Conservation (phyloP, 371 early-diverging fungal species). For the Mortierella sp. region DNA sequence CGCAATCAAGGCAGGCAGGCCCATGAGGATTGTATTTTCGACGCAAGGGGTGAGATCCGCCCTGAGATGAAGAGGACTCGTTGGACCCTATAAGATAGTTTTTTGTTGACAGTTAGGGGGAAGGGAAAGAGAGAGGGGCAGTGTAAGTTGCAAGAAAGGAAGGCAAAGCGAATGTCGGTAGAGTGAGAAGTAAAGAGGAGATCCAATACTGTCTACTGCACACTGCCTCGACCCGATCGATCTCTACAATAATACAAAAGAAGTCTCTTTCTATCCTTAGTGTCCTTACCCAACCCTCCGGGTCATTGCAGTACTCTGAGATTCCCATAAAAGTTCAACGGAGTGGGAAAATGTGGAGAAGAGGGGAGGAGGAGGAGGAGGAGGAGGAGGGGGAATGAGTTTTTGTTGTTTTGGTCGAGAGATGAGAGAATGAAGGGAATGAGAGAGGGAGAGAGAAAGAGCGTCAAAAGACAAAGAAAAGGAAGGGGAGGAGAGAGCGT, state of each 20-base stretch:
- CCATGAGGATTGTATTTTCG: conserved; percentile 50
- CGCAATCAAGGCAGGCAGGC: conserved; percentile 38
- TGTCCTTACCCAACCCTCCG: background rate
- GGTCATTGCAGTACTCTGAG: conserved; percentile 5
- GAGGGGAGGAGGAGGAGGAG: background rate
- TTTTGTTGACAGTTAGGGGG: background rate
- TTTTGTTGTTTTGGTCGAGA: background rate
- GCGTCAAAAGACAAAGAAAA: background rate
- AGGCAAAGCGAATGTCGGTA: background rate
- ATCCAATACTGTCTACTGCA: background rate
- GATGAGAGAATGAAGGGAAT: background rate
- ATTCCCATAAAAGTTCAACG: background rate
- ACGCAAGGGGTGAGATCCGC: conserved; percentile 53
- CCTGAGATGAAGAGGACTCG: conserved; percentile 9
- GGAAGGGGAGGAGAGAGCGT: background rate
- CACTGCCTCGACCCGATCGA: background rate
- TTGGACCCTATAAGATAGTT: conserved; percentile 41
- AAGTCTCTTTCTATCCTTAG: background rate
- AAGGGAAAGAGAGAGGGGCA: background rate
- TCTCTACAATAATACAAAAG: background rate
- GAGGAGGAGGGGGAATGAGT: background rate
- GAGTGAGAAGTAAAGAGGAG: background rate
- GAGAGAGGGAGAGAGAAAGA: background rate
- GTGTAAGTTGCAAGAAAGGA: background rate
- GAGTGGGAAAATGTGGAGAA: background rate